Evolutionary conservation across 2,329 filamentous ascomycete genomes (phyloP).

Genomic region (Sclerotinia borealis): DNA sequence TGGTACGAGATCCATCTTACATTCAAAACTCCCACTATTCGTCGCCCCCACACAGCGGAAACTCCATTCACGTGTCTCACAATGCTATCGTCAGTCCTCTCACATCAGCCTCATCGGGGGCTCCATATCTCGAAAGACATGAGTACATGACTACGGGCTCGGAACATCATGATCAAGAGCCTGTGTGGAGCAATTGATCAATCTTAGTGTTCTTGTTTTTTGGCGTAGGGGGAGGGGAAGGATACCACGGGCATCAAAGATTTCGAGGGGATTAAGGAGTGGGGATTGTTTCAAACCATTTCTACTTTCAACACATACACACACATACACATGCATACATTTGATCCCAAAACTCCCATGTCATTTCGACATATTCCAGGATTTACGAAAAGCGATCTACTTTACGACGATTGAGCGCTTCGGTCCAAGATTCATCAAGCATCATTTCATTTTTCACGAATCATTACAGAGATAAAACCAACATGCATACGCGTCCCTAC

Average conservation of each 20-base stretch:
- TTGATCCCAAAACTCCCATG: no score
- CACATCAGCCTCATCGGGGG: constrained; percentile 22
- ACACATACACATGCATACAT: neutral
- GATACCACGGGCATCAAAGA: neutral
- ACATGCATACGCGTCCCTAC: neutral
- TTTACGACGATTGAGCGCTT: neutral
- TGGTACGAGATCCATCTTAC: constrained; percentile 25
- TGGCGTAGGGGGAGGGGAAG: neutral
- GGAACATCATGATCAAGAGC: constrained; percentile 14
- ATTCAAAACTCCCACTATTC: constrained; percentile 24
- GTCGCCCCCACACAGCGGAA: constrained; percentile 14
- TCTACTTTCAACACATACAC: neutral
- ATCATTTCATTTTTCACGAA: neutral
- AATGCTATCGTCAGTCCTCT: constrained; percentile 20
- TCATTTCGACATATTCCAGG: neutral
- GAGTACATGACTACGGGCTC: constrained; percentile 19
- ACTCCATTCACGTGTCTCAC: constrained; percentile 11
- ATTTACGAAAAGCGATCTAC: neutral
- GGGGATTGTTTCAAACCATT: neutral
- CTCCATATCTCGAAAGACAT: constrained; percentile 16
- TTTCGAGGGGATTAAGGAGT: neutral
- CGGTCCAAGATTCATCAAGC: neutral
- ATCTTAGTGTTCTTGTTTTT: neutral
- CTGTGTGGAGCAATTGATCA: constrained; percentile 17
- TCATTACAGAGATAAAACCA: neutral